Base-by-base conservation (phyloP, 2,329 filamentous ascomycete species). In the Lasiodiplodia hormozganensis region DNA sequence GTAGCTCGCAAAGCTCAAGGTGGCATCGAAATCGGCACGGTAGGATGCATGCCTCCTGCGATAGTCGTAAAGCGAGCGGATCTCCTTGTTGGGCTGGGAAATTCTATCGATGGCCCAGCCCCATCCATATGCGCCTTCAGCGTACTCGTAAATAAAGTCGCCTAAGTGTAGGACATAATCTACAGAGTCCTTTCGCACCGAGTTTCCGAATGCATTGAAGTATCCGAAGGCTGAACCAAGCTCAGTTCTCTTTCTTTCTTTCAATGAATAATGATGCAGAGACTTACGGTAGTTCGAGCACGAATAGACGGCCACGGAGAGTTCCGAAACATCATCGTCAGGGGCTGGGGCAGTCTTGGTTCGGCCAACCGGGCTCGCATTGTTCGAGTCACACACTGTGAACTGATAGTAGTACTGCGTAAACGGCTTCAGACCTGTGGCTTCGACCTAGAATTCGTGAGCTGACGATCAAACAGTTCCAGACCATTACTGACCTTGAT, bases 361-460 rank as follows among this genome's bases (percentile, higher is more conserved):
- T 4, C 88, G 82, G 11, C 90, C 90, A 31, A 92, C 62, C 0
- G 87, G 85, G 67, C 87, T 90, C 47, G 79, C 85, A 58, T 85
- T 87, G 69, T 86, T 81, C 0, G 89, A 89, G 65, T 83, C 82
- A 74, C 90, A 92, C 34, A 92, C 83, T 12, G 80, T 85, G 80
- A 92, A 92, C 72, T 90, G 89, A 72, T 92, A 92, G 73, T 85
- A 89, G 76, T 92, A 92, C 4, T 81, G 82, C 0, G 89, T 92
- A 72, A 88, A 90, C 0, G 90, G 85, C 64, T 85, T 78, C 23
- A 92, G 76, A 12, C 84, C 83, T 47, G 77, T 83, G 1, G 90
- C 90, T 75, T 92, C 90, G 21, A 91, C 85, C 85, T 89, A 62
- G 18, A 25, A 11, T 12, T 5, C 69, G 47, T 72, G 18, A 51